Percentiles rank a stretch among this genome's conserved stretches.
Conservation (phyloP, 257 asterid species). For the Solanum sitiens region DNA sequence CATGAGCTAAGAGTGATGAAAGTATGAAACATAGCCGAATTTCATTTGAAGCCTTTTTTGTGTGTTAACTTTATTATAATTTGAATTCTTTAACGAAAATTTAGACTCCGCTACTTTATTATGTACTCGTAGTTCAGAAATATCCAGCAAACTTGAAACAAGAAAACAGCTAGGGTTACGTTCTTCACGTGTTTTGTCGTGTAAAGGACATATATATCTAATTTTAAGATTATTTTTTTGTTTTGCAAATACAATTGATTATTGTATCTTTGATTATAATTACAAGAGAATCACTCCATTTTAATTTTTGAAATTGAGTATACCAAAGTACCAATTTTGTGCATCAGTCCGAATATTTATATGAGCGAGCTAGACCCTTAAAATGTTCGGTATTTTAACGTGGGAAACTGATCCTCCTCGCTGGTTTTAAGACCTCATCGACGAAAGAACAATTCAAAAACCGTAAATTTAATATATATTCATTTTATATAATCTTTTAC, state of each 20-base stretch:
- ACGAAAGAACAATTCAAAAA: too few species aligned
- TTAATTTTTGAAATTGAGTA: not conserved
- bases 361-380: too few species aligned
- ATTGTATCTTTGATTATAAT: not conserved
- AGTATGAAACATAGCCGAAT: not conserved
- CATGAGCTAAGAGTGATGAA: not conserved
- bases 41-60: not conserved
- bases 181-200: not conserved
- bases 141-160: not conserved
- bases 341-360: not conserved
- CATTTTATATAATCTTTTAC: too few species aligned
- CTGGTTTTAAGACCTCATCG: too few species aligned
- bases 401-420: accelerated
- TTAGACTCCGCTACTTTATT: not conserved
- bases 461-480: too few species aligned
- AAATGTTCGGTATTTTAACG: too few species aligned
- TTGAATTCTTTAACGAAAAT: accelerated
- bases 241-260: not conserved
- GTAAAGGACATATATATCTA: not conserved
- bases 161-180: not conserved
- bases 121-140: not conserved
- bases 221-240: not conserved
- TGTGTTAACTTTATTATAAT: not conserved
- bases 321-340: not conserved
- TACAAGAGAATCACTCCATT: not conserved